Percentiles rank a stretch among this genome's conserved stretches.
phyloP scores from a whole-genome alignment of 371 early-diverging fungal genomes.

The Mucor piriformis region DNA sequence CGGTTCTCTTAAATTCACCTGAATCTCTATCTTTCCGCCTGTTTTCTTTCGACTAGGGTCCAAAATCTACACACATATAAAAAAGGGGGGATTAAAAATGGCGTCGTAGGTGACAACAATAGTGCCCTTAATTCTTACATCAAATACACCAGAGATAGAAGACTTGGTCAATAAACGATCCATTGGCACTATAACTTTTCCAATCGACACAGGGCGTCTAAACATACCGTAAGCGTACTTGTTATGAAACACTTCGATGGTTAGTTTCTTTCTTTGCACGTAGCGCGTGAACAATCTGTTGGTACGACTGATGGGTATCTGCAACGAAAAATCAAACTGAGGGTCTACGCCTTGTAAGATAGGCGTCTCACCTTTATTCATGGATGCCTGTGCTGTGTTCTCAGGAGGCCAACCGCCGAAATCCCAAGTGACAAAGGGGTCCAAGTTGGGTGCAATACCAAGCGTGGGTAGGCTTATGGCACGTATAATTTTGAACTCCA shows the following conservation, averaged over 20 bases:
- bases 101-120: too few relatives aligned
- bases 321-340: conserved; percentile 61
- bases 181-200: conserved; percentile 63
- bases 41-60: conserved; percentile 68
- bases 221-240: conserved; percentile 62
- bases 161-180: conserved; percentile 62
- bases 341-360: conserved; percentile 52
- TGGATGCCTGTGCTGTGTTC: conserved; percentile 51
- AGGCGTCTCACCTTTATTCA: conserved; percentile 71
- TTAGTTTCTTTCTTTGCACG: conserved; percentile 68
- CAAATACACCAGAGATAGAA: conserved; percentile 67
- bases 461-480: conserved; percentile 60
- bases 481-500: conserved; percentile 63
- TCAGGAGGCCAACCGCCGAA: conserved; percentile 76
- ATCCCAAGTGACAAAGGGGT: conserved; percentile 71
- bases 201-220: conserved; percentile 62
- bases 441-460: conserved; percentile 61
- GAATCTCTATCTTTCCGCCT: conserved; percentile 73
- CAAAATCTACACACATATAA: conserved; percentile 52
- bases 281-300: conserved; percentile 64
- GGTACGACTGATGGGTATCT: conserved; percentile 66
- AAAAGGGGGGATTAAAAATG: too few relatives aligned
- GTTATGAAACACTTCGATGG: conserved; percentile 72
- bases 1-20: conserved; percentile 69
- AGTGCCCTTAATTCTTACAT: conserved; percentile 66